Conservation (phyloP, 129 eudicot species). For the Mikania micrantha region DNA sequence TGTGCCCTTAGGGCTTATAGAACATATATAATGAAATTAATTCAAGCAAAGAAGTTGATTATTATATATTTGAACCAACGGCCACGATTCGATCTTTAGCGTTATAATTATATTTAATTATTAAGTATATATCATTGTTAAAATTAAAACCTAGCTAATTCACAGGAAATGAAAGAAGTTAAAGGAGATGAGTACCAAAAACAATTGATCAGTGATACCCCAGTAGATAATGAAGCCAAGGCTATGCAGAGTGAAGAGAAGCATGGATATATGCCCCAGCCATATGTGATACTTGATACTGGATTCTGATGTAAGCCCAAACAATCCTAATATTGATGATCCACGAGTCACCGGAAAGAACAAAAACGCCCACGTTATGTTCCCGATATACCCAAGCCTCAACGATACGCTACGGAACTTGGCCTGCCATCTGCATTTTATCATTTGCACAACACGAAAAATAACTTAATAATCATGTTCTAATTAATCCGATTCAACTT, state of each 20-base stretch:
- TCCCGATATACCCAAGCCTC: conserved; percentile 63
- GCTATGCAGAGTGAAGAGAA: conserved; percentile 48
- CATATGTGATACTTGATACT: conserved; percentile 83
- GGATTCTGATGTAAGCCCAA: conserved; percentile 72
- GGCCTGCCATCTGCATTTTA: conserved; percentile 44
- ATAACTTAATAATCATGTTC: too few relatives aligned
- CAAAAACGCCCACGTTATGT: conserved; percentile 59
- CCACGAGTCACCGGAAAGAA: conserved; percentile 78
- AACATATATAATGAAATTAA: too few relatives aligned
- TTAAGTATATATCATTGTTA: background rate
- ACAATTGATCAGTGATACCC: conserved; percentile 44
- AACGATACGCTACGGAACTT: conserved; percentile 57
- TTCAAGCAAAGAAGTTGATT: too few relatives aligned
- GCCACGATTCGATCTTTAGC: too few relatives aligned
- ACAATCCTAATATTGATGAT: conserved; percentile 60
- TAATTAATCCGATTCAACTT: background rate
- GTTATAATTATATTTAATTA: background rate
- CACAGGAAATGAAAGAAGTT: background rate
- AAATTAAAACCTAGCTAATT: too few relatives aligned
- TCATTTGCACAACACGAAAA: too few relatives aligned
- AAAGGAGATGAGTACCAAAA: conserved; percentile 31
- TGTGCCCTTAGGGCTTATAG: too few relatives aligned
- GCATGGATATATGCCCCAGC: conserved; percentile 66
- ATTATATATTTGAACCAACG: too few relatives aligned
- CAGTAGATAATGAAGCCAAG: conserved; percentile 56